Percentiles rank a stretch among this genome's conserved stretches.
phyloP scores from a whole-genome alignment of 106 monocot genomes.

The Apostasia shenzhenica region DNA sequence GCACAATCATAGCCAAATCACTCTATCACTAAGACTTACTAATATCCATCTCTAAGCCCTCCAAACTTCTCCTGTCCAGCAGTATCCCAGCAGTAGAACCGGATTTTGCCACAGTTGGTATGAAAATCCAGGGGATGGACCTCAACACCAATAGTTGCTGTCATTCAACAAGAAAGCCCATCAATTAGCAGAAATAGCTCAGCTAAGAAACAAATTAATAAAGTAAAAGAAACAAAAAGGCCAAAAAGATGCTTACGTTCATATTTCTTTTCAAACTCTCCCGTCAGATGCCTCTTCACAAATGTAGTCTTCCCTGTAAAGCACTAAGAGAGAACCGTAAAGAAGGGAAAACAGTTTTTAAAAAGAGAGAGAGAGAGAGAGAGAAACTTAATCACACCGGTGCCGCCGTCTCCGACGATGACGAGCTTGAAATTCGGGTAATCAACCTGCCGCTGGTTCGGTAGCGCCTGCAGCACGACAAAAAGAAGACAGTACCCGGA shows the following conservation, averaged over 20 bases:
- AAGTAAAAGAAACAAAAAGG: background rate
- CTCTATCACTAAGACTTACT: constrained; percentile 20
- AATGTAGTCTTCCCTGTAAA: constrained; percentile 18
- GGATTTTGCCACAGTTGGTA: constrained; percentile 52
- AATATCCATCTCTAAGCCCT: constrained; percentile 57
- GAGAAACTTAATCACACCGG: background rate
- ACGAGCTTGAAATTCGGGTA: constrained; percentile 4
- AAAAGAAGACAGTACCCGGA: background rate
- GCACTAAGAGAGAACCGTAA: background rate
- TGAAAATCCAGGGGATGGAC: constrained; percentile 61
- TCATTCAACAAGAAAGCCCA: background rate
- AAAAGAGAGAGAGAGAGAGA: background rate
- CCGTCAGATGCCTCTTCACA: constrained; percentile 22
- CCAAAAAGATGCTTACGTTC: constrained; percentile 9
- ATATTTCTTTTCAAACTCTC: constrained; percentile 26
- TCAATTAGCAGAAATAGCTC: background rate
- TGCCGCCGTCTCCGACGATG: constrained; percentile 1
- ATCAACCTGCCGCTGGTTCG: background rate
- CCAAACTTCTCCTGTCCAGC: constrained; percentile 68
- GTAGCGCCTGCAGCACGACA: background rate
- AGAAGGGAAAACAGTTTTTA: too few species aligned
- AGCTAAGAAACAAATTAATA: background rate
- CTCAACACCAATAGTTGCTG: constrained; percentile 69
- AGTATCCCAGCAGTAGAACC: constrained; percentile 68
- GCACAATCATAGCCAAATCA: background rate